phyloP scores from a whole-genome alignment of 2,329 filamentous ascomycete genomes.

The Alternaria panax region DNA sequence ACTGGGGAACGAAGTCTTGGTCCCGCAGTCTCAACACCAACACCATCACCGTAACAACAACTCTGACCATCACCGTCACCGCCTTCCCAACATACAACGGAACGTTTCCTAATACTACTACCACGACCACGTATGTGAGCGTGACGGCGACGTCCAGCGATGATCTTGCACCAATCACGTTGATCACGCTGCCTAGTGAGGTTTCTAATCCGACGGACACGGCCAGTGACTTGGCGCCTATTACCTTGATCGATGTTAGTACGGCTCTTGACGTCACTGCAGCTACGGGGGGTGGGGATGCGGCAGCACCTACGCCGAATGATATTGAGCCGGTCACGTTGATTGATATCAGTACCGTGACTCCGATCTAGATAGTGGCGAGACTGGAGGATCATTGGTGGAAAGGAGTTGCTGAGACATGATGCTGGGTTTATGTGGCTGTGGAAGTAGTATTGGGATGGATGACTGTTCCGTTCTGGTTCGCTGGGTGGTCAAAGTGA shows the following conservation, averaged over 20 bases:
- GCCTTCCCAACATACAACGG: background rate
- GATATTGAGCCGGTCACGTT: conserved; percentile 11
- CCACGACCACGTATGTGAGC: background rate
- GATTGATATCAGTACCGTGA: conserved; percentile 3
- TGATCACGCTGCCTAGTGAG: background rate
- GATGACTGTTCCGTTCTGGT: background rate
- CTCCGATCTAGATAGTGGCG: background rate
- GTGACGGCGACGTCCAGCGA: background rate
- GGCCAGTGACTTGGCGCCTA: background rate
- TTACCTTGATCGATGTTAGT: conserved; percentile 5
- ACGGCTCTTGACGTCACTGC: background rate
- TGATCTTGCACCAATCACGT: conserved; percentile 2
- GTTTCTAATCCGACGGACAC: background rate
- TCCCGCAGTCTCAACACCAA: background rate
- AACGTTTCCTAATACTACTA: background rate
- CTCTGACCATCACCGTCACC: conserved; percentile 1
- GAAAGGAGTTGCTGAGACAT: no score
- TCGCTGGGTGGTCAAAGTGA: no score
- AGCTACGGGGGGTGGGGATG: background rate
- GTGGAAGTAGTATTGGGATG: background rate
- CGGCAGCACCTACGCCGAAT: background rate
- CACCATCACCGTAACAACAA: background rate
- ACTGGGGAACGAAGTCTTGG: background rate
- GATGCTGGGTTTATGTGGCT: background rate
- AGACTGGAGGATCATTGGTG: background rate